Conservation (phyloP, 176 grass and related monocot genomes). For the Oryza officinalis region DNA sequence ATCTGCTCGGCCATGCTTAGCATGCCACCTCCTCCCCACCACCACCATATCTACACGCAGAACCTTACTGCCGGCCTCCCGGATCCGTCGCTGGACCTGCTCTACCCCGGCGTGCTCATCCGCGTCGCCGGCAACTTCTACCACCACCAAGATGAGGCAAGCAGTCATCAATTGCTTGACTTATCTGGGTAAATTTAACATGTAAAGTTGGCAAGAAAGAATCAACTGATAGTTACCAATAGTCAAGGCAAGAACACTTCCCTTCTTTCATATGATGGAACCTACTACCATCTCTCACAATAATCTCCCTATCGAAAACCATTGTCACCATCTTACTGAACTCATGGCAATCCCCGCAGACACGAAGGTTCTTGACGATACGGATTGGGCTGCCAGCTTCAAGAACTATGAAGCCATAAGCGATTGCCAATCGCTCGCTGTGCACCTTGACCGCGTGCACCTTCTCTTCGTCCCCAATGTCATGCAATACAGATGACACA, state of each 20-base stretch:
- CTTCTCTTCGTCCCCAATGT: conserved; percentile 76
- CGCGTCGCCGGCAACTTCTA: conserved; percentile 73
- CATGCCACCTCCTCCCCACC: conserved; percentile 46
- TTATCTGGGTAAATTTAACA: conserved; percentile 2
- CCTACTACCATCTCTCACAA: conserved; percentile 72
- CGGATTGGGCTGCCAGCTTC: conserved; percentile 53
- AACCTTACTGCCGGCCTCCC: conserved; percentile 44
- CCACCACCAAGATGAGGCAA: conserved; percentile 43
- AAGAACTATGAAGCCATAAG: conserved; percentile 64
- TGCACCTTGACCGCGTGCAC: conserved; percentile 66
- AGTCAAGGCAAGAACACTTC: conserved; percentile 69
- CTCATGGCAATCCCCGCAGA: conserved; percentile 78
- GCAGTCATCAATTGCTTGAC: neutral
- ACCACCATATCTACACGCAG: conserved; percentile 54
- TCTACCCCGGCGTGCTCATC: conserved; percentile 35
- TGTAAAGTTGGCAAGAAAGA: neutral
- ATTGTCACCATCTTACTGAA: conserved; percentile 77
- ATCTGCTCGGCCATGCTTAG: too few species aligned
- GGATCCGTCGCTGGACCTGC: conserved; percentile 50
- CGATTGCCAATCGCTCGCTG: conserved; percentile 72
- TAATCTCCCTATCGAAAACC: conserved; percentile 64
- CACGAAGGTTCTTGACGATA: conserved; percentile 74
- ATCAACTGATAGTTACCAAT: conserved; percentile 47
- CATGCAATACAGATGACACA: conserved; percentile 72
- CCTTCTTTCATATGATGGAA: conserved; percentile 79